These are phyloP conservation scores for Leccinum subtestaceum DNA, from an alignment of 768 basidiomycete species.

Conservation along the genomic window DNA sequence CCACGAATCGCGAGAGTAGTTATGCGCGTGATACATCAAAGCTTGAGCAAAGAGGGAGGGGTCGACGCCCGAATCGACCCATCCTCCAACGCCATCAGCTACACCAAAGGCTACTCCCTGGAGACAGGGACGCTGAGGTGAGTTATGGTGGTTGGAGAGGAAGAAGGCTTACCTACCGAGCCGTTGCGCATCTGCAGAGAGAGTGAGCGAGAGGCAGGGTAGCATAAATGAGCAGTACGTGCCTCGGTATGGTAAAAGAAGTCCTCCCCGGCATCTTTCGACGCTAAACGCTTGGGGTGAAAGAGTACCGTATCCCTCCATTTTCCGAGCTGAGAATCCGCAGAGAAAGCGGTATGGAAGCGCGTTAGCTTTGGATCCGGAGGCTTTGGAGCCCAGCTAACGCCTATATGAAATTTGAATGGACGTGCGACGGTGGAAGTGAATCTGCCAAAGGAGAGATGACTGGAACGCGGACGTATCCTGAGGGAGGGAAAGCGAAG, in stretches of 20 bases:
- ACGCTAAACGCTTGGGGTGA: slow-evolving; percentile 39
- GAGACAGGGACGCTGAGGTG: slow-evolving; percentile 17
- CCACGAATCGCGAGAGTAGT: slow-evolving; percentile 71
- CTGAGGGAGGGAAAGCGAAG: too few species aligned
- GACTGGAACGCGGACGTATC: too few species aligned
- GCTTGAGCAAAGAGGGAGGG: slow-evolving; percentile 89
- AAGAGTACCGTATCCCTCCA: slow-evolving; percentile 70
- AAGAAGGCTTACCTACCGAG: slow-evolving; percentile 56
- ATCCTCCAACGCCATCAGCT: slow-evolving; percentile 93
- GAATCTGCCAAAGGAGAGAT: slow-evolving; percentile 3
- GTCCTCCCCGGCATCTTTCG: slow-evolving; percentile 52
- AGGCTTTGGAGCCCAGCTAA: slow-evolving; percentile 78
- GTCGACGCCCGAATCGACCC: slow-evolving; percentile 81
- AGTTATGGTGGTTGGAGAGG: slow-evolving; percentile 14
- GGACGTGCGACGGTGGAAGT: slow-evolving; percentile 39
- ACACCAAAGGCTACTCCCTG: slow-evolving; percentile 80
- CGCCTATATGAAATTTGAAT: slow-evolving; percentile 73
- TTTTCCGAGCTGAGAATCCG: slow-evolving; percentile 53
- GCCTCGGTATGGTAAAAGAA: slow-evolving; percentile 72
- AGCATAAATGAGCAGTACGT: slow-evolving; percentile 23
- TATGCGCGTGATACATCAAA: slow-evolving; percentile 83
- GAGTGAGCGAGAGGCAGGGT: slow-evolving; percentile 4
- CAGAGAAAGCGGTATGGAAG: slow-evolving; percentile 49
- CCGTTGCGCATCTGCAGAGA: slow-evolving; percentile 63
- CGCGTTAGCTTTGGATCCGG: slow-evolving; percentile 36